Conservation (phyloP, 1,139 yeast genomes). For the Meyerozyma carpophila region DNA sequence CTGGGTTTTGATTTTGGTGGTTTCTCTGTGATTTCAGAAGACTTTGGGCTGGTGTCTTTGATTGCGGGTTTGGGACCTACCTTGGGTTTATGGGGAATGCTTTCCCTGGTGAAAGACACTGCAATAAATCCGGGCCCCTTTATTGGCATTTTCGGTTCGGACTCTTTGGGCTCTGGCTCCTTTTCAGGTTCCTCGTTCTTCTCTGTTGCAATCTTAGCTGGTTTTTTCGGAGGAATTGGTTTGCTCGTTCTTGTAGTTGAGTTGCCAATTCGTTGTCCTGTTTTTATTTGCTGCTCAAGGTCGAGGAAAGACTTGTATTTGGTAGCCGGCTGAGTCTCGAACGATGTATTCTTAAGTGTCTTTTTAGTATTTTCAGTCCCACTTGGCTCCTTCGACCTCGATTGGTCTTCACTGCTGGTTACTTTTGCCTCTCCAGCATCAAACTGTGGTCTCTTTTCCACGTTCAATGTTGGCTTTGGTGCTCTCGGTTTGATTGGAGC, state of each 20-base stretch:
- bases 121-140: background rate
- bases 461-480: background rate
- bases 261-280: constrained; percentile 3
- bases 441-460: background rate
- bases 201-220: background rate
- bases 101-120: background rate
- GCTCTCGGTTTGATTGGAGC: background rate
- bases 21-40: background rate
- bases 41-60: background rate
- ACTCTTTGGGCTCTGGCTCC: background rate
- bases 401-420: background rate
- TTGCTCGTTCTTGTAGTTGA: background rate
- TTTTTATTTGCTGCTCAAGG: constrained; percentile 16
- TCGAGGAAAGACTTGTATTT: constrained; percentile 17
- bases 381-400: background rate
- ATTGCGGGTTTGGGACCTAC: background rate
- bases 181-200: too few species aligned
- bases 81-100: background rate
- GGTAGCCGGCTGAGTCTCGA: background rate
- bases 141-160: background rate
- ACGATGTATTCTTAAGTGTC: background rate
- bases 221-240: background rate
- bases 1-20: background rate
- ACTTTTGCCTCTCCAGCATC: background rate
- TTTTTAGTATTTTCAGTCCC: background rate